Evolutionary conservation across 164 flowering plant species (phyloP).

Genomic region (Annona squamosa): DNA sequence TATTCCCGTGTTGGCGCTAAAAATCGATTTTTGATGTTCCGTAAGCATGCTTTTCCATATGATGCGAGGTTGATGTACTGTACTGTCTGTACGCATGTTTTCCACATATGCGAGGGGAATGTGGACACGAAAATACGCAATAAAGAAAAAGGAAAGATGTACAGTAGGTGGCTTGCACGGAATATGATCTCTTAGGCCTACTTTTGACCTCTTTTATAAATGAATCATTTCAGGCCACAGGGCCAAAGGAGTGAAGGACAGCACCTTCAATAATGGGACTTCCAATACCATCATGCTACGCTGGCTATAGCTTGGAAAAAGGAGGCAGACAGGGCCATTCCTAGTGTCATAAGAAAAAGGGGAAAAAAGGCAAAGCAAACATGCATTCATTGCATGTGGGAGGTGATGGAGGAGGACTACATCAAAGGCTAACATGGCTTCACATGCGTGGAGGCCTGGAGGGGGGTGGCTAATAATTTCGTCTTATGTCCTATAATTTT

Average conservation of each 20-base stretch:
- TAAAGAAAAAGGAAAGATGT: not conserved
- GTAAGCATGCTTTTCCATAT: too few species aligned
- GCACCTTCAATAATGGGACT: slow-evolving; percentile 21
- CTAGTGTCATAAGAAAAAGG: slow-evolving; percentile 8
- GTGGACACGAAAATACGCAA: not conserved
- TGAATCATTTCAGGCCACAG: not conserved
- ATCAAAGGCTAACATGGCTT: not conserved
- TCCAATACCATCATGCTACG: not conserved
- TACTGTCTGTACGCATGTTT: too few species aligned
- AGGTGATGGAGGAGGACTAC: not conserved
- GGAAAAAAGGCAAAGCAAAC: not conserved
- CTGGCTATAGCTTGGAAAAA: slow-evolving; percentile 12
- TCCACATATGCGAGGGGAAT: too few species aligned
- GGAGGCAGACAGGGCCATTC: slow-evolving; percentile 17
- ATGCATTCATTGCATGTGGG: not conserved
- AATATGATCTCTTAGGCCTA: slow-evolving; percentile 8
- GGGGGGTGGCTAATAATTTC: not conserved
- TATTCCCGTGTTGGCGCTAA: too few species aligned
- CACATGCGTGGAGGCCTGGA: not conserved
- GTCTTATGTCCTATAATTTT: not conserved
- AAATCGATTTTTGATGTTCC: too few species aligned
- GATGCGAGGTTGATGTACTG: too few species aligned
- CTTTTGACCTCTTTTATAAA: slow-evolving; percentile 20
- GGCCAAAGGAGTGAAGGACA: not conserved
- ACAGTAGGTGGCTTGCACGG: slow-evolving; percentile 9